Conservation (phyloP, 139 green algal genomes). For the Edaphochlamys debaryana region DNA sequence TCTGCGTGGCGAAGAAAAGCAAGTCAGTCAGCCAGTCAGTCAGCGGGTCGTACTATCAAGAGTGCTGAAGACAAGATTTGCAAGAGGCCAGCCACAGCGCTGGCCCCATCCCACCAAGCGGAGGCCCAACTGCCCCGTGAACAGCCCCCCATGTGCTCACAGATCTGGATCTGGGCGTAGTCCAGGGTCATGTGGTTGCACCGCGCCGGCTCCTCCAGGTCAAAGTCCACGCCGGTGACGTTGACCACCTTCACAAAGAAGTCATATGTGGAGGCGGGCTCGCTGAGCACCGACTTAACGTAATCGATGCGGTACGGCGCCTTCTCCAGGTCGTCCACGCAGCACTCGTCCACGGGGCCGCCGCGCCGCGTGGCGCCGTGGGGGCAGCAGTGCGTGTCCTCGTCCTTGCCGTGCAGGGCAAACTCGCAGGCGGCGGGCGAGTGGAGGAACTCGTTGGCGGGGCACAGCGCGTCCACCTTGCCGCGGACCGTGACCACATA, state of each 20-base stretch:
- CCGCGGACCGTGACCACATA: slow-evolving; percentile 49
- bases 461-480: slow-evolving; percentile 37
- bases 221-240: slow-evolving; percentile 16
- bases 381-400: slow-evolving; percentile 54
- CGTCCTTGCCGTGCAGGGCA: slow-evolving; percentile 50
- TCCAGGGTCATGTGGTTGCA: slow-evolving; percentile 58
- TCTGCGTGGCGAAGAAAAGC: slow-evolving; percentile 35
- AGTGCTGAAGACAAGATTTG: too few relatives aligned
- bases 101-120: too few relatives aligned
- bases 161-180: slow-evolving; percentile 48
- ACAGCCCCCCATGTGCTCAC: too few relatives aligned
- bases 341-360: slow-evolving; percentile 45
- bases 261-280: not conserved
- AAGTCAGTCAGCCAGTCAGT: too few relatives aligned
- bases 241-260: slow-evolving; percentile 41
- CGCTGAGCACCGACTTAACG: not conserved
- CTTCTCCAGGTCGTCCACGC: slow-evolving; percentile 48
- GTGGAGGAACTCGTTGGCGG: slow-evolving; percentile 43
- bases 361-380: slow-evolving; percentile 41
- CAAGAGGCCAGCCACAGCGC: too few relatives aligned
- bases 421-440: slow-evolving; percentile 54
- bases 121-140: too few relatives aligned
- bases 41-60: too few relatives aligned
- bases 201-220: slow-evolving; percentile 1
- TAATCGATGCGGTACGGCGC: slow-evolving; percentile 51